Evolutionary conservation across 202 grass and related monocot species (phyloP), one percentile per base, ranked within the genome.

Genomic region (Musa balbisiana): DNA sequence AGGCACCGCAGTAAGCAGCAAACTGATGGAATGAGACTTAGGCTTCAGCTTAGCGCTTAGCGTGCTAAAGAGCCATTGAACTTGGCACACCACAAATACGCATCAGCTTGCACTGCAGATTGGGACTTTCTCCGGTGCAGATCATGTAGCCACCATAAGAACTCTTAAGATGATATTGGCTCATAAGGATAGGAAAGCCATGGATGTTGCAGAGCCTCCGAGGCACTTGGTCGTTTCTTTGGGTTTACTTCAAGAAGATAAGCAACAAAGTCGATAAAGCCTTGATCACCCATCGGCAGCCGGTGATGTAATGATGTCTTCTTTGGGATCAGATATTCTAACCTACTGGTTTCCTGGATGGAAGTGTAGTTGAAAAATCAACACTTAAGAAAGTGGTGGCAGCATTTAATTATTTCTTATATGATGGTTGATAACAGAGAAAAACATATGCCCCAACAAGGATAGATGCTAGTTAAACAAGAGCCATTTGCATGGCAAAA

Each of bases 111-210:
- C 33, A 43, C 33, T 43, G 33, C 33, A 43, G 33, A 43, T 43
- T 43, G 33, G 33, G 33, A 43, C 33, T 60, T 16, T 60, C 56
- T 17, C 16, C 5, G 15, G 56, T 6, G 19, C 43, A 20, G 49
- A 71, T 23, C 1, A 51, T 22, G 69, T 49, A 73, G 4, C 23
- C 52, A 15, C 20, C 3, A 9, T 55, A 9, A 49, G 24, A 49
- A 10, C 2, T 54, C 53, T 19, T 59, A 73, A 55, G 74, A 76
- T 69, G 76, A 79, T 69, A 79, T 79, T 16, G 76, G 76, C 20
- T 79, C 76, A 22, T 79, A 79, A 55, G 76, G 76, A 69, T 69
- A 79, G 3, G 76, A 79, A 33, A 79, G 65, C 76, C 76, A 79
- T 53, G 76, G 66, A 49, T 79, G 77, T 13, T 70, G 69, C 15